phyloP scores from a whole-genome alignment of 2,329 filamentous ascomycete species.

The Thermothelomyces thermophilus region DNA sequence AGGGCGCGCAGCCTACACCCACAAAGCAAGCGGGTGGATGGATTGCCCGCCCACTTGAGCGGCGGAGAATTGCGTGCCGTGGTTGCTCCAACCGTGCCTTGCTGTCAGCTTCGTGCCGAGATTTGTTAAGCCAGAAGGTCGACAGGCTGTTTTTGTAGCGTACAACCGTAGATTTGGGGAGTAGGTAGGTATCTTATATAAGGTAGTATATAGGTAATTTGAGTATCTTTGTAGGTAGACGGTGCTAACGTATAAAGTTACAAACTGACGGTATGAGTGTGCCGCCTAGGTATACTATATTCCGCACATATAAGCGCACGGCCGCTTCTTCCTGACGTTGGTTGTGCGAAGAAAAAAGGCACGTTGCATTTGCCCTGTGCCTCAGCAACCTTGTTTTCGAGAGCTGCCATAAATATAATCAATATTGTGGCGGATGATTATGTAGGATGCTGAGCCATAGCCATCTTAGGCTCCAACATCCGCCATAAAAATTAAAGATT shows the following conservation, averaged over 20 bases:
- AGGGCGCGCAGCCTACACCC: no score
- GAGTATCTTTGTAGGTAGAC: no score
- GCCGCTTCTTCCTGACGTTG: background rate
- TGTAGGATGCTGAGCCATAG: background rate
- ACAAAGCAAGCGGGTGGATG: background rate
- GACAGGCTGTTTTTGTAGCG: no score
- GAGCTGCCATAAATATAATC: conserved; percentile 8
- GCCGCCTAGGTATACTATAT: no score
- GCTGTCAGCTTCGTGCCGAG: no score
- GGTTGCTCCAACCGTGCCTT: no score
- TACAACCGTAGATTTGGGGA: background rate
- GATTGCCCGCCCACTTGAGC: background rate
- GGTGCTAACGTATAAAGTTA: no score
- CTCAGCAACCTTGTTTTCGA: conserved; percentile 10
- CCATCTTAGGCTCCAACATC: background rate
- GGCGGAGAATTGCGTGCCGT: no score
- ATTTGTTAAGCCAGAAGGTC: no score
- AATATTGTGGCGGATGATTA: conserved; percentile 3
- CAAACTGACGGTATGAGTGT: background rate
- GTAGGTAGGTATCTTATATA: no score
- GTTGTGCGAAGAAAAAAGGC: conserved; percentile 6
- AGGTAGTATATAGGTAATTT: no score
- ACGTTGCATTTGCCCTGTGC: conserved; percentile 5
- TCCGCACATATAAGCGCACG: no score
- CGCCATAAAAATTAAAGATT: background rate